Evolutionary conservation across 768 basidiomycete species (phyloP), one percentile per base, ranked within the genome.

Genomic region (Cubamyces sp.): DNA sequence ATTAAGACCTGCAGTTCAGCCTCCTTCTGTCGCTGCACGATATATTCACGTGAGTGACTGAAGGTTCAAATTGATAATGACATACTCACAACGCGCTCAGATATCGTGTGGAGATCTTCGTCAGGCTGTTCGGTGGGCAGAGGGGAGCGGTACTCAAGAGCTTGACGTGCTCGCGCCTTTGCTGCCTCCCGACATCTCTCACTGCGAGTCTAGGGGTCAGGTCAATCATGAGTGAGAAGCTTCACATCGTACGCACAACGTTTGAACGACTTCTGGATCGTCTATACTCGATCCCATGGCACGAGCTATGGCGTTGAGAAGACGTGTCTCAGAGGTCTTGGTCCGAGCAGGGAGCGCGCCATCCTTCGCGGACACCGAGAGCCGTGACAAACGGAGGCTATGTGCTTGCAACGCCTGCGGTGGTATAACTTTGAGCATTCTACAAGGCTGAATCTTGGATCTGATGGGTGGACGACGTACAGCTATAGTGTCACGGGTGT

Each of bases 321-420:
- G 59, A 28, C 62, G 49, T 0, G 18, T 43, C 25, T 61, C 57
- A 1, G 53, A 21, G 1, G 54, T 52, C 12, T 54, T n/a, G 21
- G 49, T 49, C 18, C 23, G n/a, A 15, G 53, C 37, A 11, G 37
- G 9, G 15, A 49, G 37, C 12, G 7, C 12, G 4, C 19, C 39
- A 37, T 34, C 51, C 15, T 28, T 50, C n/a, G 50, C 55, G 15
- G 28, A 16, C 19, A 16, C 28, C 5, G 41, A 39, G 5, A 62
- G 46, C 1, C 41, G 56, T 1, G 52, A 23, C 0, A 63, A 21
- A 7, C 51, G 51, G 12, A 66, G 16, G 18, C 57, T 49, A 39
- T 67, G 55, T 16, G 66, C 51, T 23, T 62, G 66, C 23, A 67
- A 23, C 9, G 62, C 55, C 66, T 67, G 55, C 25, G 21, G 1